Percentiles rank a stretch among this genome's conserved stretches.
These are phyloP conservation scores for Saccharum hybrid DNA, from an alignment of 202 grass and related monocot genomes.

Conservation along the genomic window DNA sequence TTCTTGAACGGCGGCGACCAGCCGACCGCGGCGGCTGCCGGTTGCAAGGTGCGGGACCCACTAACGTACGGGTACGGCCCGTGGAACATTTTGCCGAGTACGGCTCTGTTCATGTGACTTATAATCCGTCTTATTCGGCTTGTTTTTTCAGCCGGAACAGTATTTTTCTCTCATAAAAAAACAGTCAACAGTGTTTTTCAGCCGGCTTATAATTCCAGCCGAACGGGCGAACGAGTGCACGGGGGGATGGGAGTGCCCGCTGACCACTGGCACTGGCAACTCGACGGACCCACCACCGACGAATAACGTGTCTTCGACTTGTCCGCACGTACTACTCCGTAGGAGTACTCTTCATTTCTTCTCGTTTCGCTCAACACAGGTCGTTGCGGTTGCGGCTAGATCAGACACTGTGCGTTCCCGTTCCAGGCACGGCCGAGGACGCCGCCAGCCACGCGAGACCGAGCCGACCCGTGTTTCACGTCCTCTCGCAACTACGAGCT, in stretches of 20 bases:
- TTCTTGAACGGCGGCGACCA: not conserved
- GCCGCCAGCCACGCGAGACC: not conserved
- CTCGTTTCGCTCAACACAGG: not conserved
- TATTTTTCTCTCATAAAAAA: no score
- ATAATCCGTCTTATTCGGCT: no score
- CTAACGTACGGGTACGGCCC: not conserved
- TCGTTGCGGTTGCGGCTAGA: not conserved
- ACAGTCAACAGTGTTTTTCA: no score
- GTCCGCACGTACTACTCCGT: not conserved
- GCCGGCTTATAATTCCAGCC: no score
- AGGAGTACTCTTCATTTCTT: not conserved
- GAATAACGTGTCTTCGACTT: not conserved
- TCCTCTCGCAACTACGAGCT: not conserved
- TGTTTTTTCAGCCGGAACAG: no score
- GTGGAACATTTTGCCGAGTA: not conserved
- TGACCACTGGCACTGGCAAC: not conserved
- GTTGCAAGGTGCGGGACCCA: not conserved
- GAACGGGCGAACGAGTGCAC: not conserved
- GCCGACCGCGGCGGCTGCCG: not conserved
- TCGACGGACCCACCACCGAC: not conserved
- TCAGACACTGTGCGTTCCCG: not conserved
- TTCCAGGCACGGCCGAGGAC: not conserved
- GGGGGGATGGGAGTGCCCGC: not conserved
- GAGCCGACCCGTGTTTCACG: not conserved
- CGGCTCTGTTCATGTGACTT: no score